phyloP scores from a whole-genome alignment of 768 basidiomycete species.

The Termitomyces sp. region DNA sequence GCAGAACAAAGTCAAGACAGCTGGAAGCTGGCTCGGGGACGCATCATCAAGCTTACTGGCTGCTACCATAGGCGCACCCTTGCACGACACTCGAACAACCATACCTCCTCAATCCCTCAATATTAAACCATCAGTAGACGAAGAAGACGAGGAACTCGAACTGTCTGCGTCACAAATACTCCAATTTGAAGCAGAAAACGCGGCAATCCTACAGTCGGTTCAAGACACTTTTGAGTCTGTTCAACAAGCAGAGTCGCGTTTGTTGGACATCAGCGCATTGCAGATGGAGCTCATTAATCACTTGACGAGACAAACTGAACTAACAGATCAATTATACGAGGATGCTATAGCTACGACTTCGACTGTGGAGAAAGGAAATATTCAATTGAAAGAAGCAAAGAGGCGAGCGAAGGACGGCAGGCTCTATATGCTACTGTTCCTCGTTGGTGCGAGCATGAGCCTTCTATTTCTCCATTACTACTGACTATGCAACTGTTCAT shows the following conservation, averaged over 20 bases:
- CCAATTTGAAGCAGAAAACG: conserved; percentile 92
- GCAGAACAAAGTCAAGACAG: conserved; percentile 15
- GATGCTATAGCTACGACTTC: conserved; percentile 87
- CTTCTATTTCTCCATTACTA: conserved; percentile 93
- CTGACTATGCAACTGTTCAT: not conserved
- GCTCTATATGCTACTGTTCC: conserved; percentile 85
- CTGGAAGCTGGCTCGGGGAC: conserved; percentile 56
- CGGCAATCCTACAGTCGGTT: conserved; percentile 74
- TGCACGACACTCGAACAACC: conserved; percentile 23
- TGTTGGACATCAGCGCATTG: conserved; percentile 89
- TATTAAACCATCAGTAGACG: conserved; percentile 36
- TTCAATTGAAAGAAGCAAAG: conserved; percentile 84
- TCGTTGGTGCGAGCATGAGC: conserved; percentile 87
- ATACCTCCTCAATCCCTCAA: conserved; percentile 16
- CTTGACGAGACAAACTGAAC: conserved; percentile 82
- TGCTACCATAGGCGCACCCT: conserved; percentile 49
- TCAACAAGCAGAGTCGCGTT: conserved; percentile 83
- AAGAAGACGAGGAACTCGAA: conserved; percentile 77
- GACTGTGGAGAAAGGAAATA: conserved; percentile 85
- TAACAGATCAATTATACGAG: conserved; percentile 91
- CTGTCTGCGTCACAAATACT: conserved; percentile 84
- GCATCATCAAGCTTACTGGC: conserved; percentile 54
- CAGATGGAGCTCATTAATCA: conserved; percentile 91
- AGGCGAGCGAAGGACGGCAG: conserved; percentile 82
- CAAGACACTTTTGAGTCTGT: conserved; percentile 86